Percentiles rank a stretch among this genome's conserved stretches.
Conservation (phyloP, 805 yeast species). For the Schwanniomyces polymorphus region DNA sequence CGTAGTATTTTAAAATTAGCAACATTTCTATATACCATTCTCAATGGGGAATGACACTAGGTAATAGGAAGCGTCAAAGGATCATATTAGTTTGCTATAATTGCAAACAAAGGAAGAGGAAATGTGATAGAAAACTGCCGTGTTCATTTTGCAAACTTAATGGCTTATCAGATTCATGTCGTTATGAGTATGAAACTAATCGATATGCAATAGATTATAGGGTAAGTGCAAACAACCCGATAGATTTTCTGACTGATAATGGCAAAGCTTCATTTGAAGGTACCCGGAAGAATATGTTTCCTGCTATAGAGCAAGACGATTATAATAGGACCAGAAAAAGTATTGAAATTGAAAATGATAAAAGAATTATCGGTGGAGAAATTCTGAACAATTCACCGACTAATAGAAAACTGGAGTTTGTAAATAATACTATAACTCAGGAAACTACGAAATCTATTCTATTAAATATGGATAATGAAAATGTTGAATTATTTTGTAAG, state of each 20-base stretch:
- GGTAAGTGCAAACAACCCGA: constrained; percentile 1
- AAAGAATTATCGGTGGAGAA: too few species aligned
- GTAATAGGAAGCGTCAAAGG: neutral
- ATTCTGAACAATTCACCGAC: neutral
- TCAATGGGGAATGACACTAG: neutral
- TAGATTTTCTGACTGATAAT: neutral
- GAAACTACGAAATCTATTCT: neutral
- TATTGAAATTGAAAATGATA: too few species aligned
- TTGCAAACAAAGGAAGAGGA: constrained; percentile 48
- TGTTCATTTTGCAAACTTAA: constrained; percentile 18
- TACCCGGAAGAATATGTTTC: neutral
- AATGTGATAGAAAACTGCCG: constrained; percentile 36
- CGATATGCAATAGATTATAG: neutral
- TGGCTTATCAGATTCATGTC: neutral
- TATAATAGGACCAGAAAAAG: neutral
- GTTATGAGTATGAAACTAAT: neutral
- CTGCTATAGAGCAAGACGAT: neutral
- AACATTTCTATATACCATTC: too few species aligned
- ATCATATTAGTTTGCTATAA: constrained; percentile 40
- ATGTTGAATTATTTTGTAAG: neutral
- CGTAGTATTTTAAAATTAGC: too few species aligned
- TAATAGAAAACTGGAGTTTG: neutral
- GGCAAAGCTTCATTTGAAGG: neutral
- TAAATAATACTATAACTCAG: neutral
- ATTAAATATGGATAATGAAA: neutral